Conservation (phyloP, 345 rosid genomes). For the Rhizophora mangle region DNA sequence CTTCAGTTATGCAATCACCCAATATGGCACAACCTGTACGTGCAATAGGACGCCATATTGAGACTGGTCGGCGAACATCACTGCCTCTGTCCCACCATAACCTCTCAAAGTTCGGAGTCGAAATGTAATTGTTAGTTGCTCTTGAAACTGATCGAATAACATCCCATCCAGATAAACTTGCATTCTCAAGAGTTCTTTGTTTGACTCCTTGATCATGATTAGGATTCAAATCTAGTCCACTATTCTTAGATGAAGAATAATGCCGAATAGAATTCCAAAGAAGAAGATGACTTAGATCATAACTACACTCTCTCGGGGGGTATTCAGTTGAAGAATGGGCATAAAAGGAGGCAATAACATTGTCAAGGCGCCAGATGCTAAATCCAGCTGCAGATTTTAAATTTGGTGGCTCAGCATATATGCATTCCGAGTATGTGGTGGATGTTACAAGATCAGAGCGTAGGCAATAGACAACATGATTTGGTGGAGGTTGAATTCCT, state of each 20-base stretch:
- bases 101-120: slow-evolving; percentile 92
- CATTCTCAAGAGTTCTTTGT: slow-evolving; percentile 42
- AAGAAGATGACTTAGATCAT: slow-evolving; percentile 73
- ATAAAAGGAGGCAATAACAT: slow-evolving; percentile 85
- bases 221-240: slow-evolving; percentile 31
- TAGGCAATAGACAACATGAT: slow-evolving; percentile 79
- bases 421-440: slow-evolving; percentile 78
- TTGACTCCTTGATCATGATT: slow-evolving; percentile 37
- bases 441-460: slow-evolving; percentile 96
- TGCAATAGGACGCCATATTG: slow-evolving; percentile 90
- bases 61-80: slow-evolving; percentile 80
- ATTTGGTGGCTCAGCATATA: slow-evolving; percentile 49
- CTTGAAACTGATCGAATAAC: slow-evolving; percentile 67
- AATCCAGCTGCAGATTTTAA: slow-evolving; percentile 58
- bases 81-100: slow-evolving; percentile 98
- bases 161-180: slow-evolving; percentile 83
- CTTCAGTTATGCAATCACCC: slow-evolving; percentile 95
- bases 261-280: slow-evolving; percentile 63
- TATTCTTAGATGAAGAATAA: slow-evolving; percentile 41
- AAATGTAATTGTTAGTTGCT: slow-evolving; percentile 55
- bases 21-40: slow-evolving; percentile 69
- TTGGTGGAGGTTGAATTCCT: slow-evolving; percentile 79
- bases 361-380: slow-evolving; percentile 93
- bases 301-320: slow-evolving; percentile 54
- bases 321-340: slow-evolving; percentile 62